These are phyloP conservation scores for Meyerozyma smithsonii DNA, from an alignment of 1,139 yeast species.

Conservation along the genomic window DNA sequence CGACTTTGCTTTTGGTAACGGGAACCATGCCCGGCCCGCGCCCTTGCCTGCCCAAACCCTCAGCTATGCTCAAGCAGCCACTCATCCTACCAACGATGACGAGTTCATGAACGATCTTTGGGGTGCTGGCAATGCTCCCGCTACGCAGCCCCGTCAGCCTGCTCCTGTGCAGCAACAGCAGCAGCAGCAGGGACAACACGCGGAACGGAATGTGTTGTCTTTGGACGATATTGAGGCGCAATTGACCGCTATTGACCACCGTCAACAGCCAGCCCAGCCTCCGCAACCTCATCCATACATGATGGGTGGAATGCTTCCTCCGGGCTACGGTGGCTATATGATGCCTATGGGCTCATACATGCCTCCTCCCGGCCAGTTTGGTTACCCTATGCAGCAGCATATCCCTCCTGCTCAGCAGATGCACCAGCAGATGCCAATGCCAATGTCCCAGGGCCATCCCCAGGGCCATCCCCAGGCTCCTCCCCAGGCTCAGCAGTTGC, in stretches of 20 bases:
- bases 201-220: slow-evolving; percentile 45
- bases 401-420: slow-evolving; percentile 19
- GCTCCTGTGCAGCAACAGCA: slow-evolving; percentile 10
- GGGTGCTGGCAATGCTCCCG: slow-evolving; percentile 38
- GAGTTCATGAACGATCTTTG: slow-evolving; percentile 49
- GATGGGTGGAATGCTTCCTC: slow-evolving; percentile 37
- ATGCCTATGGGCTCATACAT: slow-evolving; percentile 38
- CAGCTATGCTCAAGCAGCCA: slow-evolving; percentile 60
- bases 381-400: slow-evolving; percentile 14
- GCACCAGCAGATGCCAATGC: slow-evolving; percentile 25
- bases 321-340: slow-evolving; percentile 37
- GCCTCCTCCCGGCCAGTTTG: slow-evolving; percentile 37
- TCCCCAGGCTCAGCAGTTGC: slow-evolving; percentile 6
- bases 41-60: slow-evolving; percentile 19
- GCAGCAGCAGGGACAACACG: slow-evolving; percentile 7
- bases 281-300: slow-evolving; percentile 26
- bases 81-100: slow-evolving; percentile 36
- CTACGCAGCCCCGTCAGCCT: slow-evolving; percentile 9
- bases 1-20: slow-evolving; percentile 68
- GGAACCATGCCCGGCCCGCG: slow-evolving; percentile 24
- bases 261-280: slow-evolving; percentile 16
- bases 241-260: slow-evolving; percentile 45
- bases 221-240: slow-evolving; percentile 78
- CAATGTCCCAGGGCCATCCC: slow-evolving; percentile 12
- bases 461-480: slow-evolving; percentile 11